Evolutionary conservation across 164 flowering plant genomes (phyloP).

Genomic region (Platanus orientalis): DNA sequence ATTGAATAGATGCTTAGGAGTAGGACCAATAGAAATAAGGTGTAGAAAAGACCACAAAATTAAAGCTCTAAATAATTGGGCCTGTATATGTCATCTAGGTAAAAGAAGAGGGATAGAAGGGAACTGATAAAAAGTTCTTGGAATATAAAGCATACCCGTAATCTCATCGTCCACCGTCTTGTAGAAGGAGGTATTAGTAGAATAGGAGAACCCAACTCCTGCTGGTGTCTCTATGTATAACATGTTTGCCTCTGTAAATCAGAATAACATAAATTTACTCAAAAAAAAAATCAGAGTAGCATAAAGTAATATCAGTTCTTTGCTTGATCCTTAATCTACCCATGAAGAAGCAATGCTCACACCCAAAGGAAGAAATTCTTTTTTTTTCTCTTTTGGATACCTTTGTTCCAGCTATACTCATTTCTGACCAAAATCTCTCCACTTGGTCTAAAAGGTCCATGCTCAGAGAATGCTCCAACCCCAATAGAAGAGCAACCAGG

Average conservation of each 20-base stretch:
- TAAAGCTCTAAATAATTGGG: too few relatives aligned
- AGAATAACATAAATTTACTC: background rate
- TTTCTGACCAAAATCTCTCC: conserved; percentile 31
- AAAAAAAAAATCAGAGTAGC: too few relatives aligned
- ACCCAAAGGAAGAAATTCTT: background rate
- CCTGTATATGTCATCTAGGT: too few relatives aligned
- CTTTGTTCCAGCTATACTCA: conserved; percentile 46
- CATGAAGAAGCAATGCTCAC: too few relatives aligned
- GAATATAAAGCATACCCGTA: too few relatives aligned
- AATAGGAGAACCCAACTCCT: conserved; percentile 48
- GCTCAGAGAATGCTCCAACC: conserved; percentile 37
- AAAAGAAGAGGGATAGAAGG: too few relatives aligned
- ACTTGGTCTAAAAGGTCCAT: conserved; percentile 38
- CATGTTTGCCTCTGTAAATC: conserved; percentile 33
- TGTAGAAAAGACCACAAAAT: too few relatives aligned
- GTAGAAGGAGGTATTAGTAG: conserved; percentile 29
- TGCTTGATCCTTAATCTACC: too few relatives aligned
- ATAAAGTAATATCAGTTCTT: background rate
- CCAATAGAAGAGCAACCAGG: conserved; percentile 52
- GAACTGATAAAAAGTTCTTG: too few relatives aligned
- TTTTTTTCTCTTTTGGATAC: too few relatives aligned
- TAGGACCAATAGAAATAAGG: too few relatives aligned
- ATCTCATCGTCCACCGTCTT: conserved; percentile 19
- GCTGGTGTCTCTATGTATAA: conserved; percentile 43
- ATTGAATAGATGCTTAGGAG: too few relatives aligned